Base-by-base conservation (phyloP, 2,329 filamentous ascomycete species). In the Cladosporium sp. region DNA sequence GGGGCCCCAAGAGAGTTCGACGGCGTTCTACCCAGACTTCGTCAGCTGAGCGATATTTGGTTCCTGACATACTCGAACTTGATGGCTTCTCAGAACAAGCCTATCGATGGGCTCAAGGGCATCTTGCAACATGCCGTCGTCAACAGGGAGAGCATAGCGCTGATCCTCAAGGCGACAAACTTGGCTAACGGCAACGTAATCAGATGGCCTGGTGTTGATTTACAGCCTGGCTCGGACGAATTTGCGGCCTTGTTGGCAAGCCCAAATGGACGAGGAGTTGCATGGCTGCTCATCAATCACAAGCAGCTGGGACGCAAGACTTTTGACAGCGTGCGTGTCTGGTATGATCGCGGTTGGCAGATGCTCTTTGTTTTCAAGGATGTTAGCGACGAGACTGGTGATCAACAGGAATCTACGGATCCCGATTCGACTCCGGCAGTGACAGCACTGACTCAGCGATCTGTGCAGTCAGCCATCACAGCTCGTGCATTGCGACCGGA, bases 271-370 rank as follows among this genome's bases (percentile, higher is more conserved):
- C 24, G 36, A n/a, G 68, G 57, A n/a, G 55, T 63, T 4, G 67
- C 67, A 2, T 68, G 65, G 34, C 59, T 70, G 11, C 57, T 70
- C 18, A 59, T 57, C 2, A 65, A 70, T 58, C 69, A 70, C 41
- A 62, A 66, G n/a, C 34, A 59, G 21, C 59, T 71, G 10, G 68
- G 69, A 12, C 47, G 26, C 21, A 68, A 66, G 32, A 36, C 28
- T 6, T 38, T 70, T 21, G 55, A 66, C 14, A 58, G 18, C 1
- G 55, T 66, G 14, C 58, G 30, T 21, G 41, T 65, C 8, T 65
- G 44, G 41, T 38, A 54, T 55, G 63, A 64, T 11, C 7, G 15
- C 8, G 26, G 14, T 26, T 49, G 26, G 59, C 3, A 7, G 15
- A 44, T 61, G 30, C 59, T 61, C 24, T 61, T 32, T 30, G 28